These are phyloP conservation scores for Penicillium malachiteum DNA, from an alignment of 495 filamentous ascomycete species.

Conservation along the genomic window DNA sequence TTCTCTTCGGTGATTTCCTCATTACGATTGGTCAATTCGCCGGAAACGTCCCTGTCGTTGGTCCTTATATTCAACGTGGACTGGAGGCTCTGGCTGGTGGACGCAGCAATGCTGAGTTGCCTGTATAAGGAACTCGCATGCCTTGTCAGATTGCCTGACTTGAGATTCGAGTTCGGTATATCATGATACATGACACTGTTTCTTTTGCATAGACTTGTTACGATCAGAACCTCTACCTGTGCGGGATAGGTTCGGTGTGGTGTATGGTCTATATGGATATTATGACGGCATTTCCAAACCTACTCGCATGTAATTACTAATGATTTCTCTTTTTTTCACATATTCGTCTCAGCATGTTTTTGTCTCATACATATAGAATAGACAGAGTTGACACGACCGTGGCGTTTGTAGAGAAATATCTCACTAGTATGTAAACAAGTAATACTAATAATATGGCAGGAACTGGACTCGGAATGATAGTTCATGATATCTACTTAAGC, in stretches of 20 bases:
- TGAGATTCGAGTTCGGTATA: not conserved
- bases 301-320: slow-evolving; percentile 28
- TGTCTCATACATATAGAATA: no score
- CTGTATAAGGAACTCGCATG: slow-evolving; percentile 48
- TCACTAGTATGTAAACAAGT: no score
- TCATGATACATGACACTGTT: not conserved
- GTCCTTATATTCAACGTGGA: slow-evolving; percentile 71
- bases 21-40: slow-evolving; percentile 88
- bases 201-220: not conserved
- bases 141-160: not conserved
- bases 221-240: no score
- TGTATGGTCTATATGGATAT: not conserved
- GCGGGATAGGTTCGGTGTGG: not conserved
- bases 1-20: slow-evolving; percentile 94
- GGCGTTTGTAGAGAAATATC: no score
- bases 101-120: slow-evolving; percentile 71
- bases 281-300: not conserved
- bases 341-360: not conserved
- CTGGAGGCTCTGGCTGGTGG: slow-evolving; percentile 64
- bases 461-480: no score
- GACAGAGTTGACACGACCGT: no score
- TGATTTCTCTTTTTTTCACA: slow-evolving; percentile 13
- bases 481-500: no score
- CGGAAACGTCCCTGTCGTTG: slow-evolving; percentile 79
- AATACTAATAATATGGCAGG: no score